A percentile compares a stretch with the other conserved stretches of the same genome.
These are phyloP conservation scores for Candida suzukii DNA, from an alignment of 805 yeast species.

Conservation along the genomic window DNA sequence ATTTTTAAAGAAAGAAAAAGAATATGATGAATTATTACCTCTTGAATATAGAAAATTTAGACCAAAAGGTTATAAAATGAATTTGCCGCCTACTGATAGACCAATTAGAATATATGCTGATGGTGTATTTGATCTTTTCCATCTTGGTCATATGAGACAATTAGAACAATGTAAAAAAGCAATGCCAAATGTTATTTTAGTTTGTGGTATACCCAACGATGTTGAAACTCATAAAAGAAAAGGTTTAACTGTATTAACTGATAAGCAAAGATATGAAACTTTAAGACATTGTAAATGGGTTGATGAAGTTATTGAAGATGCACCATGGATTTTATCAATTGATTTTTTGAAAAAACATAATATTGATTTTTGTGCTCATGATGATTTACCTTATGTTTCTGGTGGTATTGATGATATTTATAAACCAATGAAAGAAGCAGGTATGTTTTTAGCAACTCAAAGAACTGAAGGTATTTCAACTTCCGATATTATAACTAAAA, in stretches of 20 bases:
- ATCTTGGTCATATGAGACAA: slow-evolving; percentile 96
- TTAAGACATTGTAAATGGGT: slow-evolving; percentile 94
- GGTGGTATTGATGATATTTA: slow-evolving; percentile 89
- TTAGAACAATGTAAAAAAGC: slow-evolving; percentile 94
- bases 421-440: slow-evolving; percentile 82
- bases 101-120: slow-evolving; percentile 95
- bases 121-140: slow-evolving; percentile 95
- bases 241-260: slow-evolving; percentile 88
- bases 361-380: slow-evolving; percentile 96
- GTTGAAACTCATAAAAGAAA: slow-evolving; percentile 84
- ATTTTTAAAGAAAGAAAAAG: slow-evolving; percentile 39
- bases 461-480: slow-evolving; percentile 96
- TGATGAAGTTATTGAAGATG: slow-evolving; percentile 89
- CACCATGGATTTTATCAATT: slow-evolving; percentile 92
- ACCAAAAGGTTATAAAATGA: slow-evolving; percentile 72
- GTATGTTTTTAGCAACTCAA: slow-evolving; percentile 90
- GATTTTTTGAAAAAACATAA: slow-evolving; percentile 72
- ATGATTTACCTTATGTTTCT: slow-evolving; percentile 90
- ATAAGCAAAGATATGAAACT: slow-evolving; percentile 85
- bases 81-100: slow-evolving; percentile 76
- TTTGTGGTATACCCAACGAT: slow-evolving; percentile 91
- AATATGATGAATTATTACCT: slow-evolving; percentile 59
- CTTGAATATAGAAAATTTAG: slow-evolving; percentile 68
- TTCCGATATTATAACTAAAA: slow-evolving; percentile 90
- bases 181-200: slow-evolving; percentile 74